phyloP scores from a whole-genome alignment of 495 filamentous ascomycete species.

The Aspergillus taichungensis region DNA sequence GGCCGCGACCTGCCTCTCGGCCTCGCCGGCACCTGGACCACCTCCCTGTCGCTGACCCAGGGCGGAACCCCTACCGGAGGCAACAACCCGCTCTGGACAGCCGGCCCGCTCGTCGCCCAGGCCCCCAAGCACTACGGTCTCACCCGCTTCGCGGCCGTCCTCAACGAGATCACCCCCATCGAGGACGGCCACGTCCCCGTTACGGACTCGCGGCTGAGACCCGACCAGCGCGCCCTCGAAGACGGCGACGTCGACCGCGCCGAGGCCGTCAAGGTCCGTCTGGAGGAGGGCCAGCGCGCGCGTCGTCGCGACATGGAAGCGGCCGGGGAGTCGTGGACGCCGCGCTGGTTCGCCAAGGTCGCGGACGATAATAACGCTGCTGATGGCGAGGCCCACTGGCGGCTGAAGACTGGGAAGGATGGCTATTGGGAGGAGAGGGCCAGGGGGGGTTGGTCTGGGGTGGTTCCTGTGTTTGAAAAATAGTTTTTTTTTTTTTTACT shows the following conservation, averaged over 20 bases:
- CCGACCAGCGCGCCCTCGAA: slow-evolving; percentile 88
- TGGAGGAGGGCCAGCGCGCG: slow-evolving; percentile 79
- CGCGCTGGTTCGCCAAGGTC: slow-evolving; percentile 75
- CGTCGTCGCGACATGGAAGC: slow-evolving; percentile 70
- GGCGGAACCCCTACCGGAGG: slow-evolving; percentile 41
- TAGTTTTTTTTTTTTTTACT: slow-evolving; percentile 1
- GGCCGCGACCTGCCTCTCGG: slow-evolving; percentile 53
- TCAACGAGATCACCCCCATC: slow-evolving; percentile 81
- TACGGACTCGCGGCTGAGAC: slow-evolving; percentile 75
- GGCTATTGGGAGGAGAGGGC: slow-evolving; percentile 87
- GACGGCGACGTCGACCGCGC: slow-evolving; percentile 74
- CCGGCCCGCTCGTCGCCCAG: slow-evolving; percentile 64
- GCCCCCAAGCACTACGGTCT: slow-evolving; percentile 75
- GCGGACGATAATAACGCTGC: slow-evolving; percentile 31
- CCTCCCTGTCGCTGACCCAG: slow-evolving; percentile 52
- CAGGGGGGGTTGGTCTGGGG: slow-evolving; percentile 58
- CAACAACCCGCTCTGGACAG: slow-evolving; percentile 64
- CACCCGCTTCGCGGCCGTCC: slow-evolving; percentile 70
- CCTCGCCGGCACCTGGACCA: slow-evolving; percentile 78
- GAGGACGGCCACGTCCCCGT: slow-evolving; percentile 64
- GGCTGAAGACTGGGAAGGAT: slow-evolving; percentile 67
- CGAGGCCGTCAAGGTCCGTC: slow-evolving; percentile 68
- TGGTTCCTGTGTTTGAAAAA: slow-evolving; percentile 61
- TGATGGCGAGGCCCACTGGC: slow-evolving; percentile 69
- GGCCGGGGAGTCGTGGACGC: slow-evolving; percentile 56